Evolutionary conservation across 768 basidiomycete species (phyloP), one percentile per base, ranked within the genome.

Genomic region (Boletales sp.): DNA sequence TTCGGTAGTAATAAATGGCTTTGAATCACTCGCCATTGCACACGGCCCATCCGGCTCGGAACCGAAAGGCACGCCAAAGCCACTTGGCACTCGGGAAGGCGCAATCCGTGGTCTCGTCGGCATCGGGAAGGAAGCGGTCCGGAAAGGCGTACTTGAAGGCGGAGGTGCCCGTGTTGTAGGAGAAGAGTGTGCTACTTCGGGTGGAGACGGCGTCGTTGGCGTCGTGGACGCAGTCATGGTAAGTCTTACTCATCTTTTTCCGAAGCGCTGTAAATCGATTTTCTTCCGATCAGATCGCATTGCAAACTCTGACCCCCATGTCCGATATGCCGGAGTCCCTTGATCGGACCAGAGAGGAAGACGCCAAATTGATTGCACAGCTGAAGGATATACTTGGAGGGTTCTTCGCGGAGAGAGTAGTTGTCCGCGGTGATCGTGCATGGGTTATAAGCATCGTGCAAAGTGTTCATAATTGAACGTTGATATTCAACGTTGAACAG

Each of bases 71-170:
- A 49, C 55, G n/a, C 57, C 65, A n/a, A 88, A 88, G 65, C 82
- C 82, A 51, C 76, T 81, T 17, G 92, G 91, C 7, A 89, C 90
- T 8, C 78, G 93, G 47, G 90, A 94, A 68, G 93, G 95, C 38
- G 90, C 94, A 0, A 83, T 97, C 32, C 82, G 93, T 2, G 92
- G 92, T 15, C 75, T 97, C 29, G 77, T 89, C 19, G 87, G 86
- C 14, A 84, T 94, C 3, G 91, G 91, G 0, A 85, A 89, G 58
- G 89, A 91, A 54, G 90, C 90, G 10, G 81, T 92, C 8, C 71
- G 87, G 35, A 88, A 91, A 65, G 90, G 90, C 1, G 71, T 93
- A 11, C 77, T 93, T 2, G 87, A 89, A 54, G 85, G 87, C 17
- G 86, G 87, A 3, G 90, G 90, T 14, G 86, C 86, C 7, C 82